Evolutionary conservation across 1,139 yeast species (phyloP).

Genomic region (Suzukiozyma palmioleophila): DNA sequence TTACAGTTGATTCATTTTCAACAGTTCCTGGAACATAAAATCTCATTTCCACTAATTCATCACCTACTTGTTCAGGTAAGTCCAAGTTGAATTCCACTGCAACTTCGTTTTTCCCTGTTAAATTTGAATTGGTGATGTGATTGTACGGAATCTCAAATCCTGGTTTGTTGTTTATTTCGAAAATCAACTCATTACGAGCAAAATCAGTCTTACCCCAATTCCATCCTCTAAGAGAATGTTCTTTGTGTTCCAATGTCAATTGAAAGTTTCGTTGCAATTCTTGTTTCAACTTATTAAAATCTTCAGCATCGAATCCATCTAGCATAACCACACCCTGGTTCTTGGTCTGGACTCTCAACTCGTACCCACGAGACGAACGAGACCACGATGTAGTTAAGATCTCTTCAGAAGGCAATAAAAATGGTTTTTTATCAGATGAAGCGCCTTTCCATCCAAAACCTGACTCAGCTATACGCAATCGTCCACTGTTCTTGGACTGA

Average conservation of each 20-base stretch:
- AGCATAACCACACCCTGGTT: conserved; percentile 80
- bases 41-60: conserved; percentile 91
- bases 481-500: conserved; percentile 79
- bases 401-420: conserved; percentile 81
- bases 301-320: conserved; percentile 88
- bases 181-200: conserved; percentile 86
- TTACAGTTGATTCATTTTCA: conserved; percentile 39
- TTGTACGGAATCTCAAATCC: conserved; percentile 86
- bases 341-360: conserved; percentile 82
- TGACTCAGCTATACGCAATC: conserved; percentile 89
- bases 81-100: conserved; percentile 79
- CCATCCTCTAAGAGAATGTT: conserved; percentile 97
- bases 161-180: conserved; percentile 84
- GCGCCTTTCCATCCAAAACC: conserved; percentile 92
- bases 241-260: conserved; percentile 71
- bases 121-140: conserved; percentile 78
- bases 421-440: conserved; percentile 60
- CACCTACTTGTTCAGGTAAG: conserved; percentile 68
- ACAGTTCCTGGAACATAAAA: conserved; percentile 86
- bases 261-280: conserved; percentile 77
- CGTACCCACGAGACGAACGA: conserved; percentile 89
- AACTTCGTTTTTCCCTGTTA: conserved; percentile 91
- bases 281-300: conserved; percentile 73
- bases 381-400: conserved; percentile 83
- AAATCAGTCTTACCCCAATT: conserved; percentile 96